Evolutionary conservation across 163 green algal species (phyloP).

Genomic region (Scenedesmus sp.): DNA sequence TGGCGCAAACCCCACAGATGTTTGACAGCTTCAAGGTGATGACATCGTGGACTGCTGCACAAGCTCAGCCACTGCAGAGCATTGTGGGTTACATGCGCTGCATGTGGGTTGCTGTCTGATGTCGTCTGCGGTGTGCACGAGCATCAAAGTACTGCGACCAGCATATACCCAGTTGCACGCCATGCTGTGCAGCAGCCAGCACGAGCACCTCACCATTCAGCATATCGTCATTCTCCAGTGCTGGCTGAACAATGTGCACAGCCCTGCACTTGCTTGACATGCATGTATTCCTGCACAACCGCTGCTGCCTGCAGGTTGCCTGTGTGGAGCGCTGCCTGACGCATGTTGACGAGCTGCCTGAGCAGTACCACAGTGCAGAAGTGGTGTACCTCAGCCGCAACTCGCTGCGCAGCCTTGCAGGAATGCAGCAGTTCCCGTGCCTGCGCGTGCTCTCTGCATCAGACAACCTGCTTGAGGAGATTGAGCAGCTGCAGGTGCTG

Average conservation of each 20-base stretch:
- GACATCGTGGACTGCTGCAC: neutral
- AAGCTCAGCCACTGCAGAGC: neutral
- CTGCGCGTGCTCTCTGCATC: slow-evolving; percentile 70
- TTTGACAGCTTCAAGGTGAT: slow-evolving; percentile 72
- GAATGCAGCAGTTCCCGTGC: slow-evolving; percentile 75
- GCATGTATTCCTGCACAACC: neutral
- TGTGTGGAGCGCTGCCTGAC: slow-evolving; percentile 61
- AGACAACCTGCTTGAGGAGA: slow-evolving; percentile 75
- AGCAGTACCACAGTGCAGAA: slow-evolving; percentile 60
- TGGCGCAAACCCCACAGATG: slow-evolving; percentile 61
- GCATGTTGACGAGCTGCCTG: slow-evolving; percentile 68
- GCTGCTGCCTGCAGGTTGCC: neutral
- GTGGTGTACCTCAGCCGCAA: slow-evolving; percentile 82
- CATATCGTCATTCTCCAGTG: too few species aligned
- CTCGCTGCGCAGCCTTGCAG: slow-evolving; percentile 64
- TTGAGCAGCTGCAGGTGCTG: slow-evolving; percentile 60
- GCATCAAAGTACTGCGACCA: too few species aligned
- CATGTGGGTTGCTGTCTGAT: neutral
- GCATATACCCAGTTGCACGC: too few species aligned
- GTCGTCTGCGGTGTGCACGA: too few species aligned
- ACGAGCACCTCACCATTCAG: too few species aligned
- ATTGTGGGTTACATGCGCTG: neutral
- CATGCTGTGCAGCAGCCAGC: neutral
- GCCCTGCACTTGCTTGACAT: neutral
- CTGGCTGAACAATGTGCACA: neutral